Evolutionary conservation across 139 green algal genomes (phyloP).

Genomic region (Coccomyxa sp.): DNA sequence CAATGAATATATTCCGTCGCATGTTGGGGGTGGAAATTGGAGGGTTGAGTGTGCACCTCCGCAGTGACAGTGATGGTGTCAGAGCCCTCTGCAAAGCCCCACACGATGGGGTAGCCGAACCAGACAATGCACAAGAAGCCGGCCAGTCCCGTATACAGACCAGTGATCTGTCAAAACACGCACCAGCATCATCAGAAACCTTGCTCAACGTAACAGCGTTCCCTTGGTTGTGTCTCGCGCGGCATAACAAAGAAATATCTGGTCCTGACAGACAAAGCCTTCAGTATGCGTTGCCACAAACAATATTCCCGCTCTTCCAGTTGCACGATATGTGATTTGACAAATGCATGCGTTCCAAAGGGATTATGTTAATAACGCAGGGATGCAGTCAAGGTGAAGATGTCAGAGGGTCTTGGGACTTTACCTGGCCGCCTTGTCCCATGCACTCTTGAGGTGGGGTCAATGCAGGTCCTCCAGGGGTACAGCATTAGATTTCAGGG

Average conservation of each 20-base stretch:
- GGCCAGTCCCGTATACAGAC: background rate
- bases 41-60: constrained; percentile 1
- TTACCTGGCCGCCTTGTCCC: too few species aligned
- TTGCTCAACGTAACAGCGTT: background rate
- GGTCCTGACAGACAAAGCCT: background rate
- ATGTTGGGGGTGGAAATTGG: too few species aligned
- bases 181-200: background rate
- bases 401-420: too few species aligned
- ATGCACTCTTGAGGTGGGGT: too few species aligned
- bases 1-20: too few species aligned
- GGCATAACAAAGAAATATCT: background rate
- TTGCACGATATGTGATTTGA: too few species aligned
- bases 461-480: too few species aligned
- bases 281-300: background rate
- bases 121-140: background rate
- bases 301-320: too few species aligned
- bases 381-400: too few species aligned
- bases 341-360: too few species aligned
- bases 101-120: constrained; percentile 17
- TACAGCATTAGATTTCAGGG: background rate
- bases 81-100: constrained; percentile 16
- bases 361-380: too few species aligned
- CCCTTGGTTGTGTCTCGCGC: background rate
- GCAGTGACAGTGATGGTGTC: constrained; percentile 9
- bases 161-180: too few species aligned